Conservation (phyloP, 129 eudicot species). For the Helianthus tuberosus region DNA sequence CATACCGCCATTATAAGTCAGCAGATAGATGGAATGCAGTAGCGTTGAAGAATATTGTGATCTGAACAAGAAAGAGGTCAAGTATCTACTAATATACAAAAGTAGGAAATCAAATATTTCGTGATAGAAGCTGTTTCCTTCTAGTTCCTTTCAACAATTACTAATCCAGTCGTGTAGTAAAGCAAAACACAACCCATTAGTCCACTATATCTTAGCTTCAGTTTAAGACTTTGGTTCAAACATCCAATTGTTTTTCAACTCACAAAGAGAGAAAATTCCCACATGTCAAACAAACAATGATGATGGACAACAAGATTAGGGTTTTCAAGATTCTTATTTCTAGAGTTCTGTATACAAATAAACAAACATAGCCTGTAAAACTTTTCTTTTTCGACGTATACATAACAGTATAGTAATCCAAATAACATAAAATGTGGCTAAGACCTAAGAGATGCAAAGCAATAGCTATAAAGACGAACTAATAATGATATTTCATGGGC, state of each 20-base stretch:
- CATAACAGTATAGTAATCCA: too few species aligned
- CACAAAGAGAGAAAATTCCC: not conserved
- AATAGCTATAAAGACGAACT: too few species aligned
- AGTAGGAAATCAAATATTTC: not conserved
- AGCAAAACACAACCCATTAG: not conserved
- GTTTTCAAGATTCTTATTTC: not conserved
- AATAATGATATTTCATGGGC: too few species aligned
- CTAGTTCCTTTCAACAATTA: not conserved
- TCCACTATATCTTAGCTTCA: not conserved
- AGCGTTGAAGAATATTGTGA: not conserved
- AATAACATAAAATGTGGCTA: too few species aligned
- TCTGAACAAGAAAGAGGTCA: slow-evolving; percentile 14
- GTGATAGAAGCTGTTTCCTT: not conserved
- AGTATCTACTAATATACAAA: slow-evolving; percentile 8
- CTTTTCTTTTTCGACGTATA: too few species aligned
- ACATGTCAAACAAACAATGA: not conserved
- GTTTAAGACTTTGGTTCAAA: not conserved
- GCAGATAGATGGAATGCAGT: not conserved
- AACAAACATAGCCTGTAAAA: too few species aligned
- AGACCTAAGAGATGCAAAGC: too few species aligned
- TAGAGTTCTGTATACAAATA: not conserved
- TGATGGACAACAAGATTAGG: not conserved
- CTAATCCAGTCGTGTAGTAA: not conserved
- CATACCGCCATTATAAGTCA: slow-evolving; percentile 24
- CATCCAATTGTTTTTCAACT: not conserved